A percentile compares a stretch with the other conserved stretches of the same genome.
Evolutionary conservation across 2,329 filamentous ascomycete species (phyloP).

Genomic region (Chaetomium strumarium): DNA sequence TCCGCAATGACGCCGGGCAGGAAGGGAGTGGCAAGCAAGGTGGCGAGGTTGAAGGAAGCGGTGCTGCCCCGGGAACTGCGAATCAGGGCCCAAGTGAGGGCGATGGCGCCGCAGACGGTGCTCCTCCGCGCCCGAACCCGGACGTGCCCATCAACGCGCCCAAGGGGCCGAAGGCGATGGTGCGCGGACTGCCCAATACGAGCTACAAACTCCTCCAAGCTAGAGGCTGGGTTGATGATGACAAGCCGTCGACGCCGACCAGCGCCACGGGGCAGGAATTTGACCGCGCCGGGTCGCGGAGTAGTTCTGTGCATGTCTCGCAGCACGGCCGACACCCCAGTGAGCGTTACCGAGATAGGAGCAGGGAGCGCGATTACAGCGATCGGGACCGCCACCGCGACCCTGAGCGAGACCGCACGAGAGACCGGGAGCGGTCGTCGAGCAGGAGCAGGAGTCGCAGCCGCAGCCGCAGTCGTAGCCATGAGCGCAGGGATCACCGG

Average conservation of each 20-base stretch:
- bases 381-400: slow-evolving; percentile 14
- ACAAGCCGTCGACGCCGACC: slow-evolving; percentile 29
- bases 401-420: slow-evolving; percentile 14
- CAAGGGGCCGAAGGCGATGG: slow-evolving; percentile 90
- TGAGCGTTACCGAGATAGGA: slow-evolving; percentile 25
- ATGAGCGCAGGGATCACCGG: slow-evolving; percentile 40
- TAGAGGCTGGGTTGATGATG: slow-evolving; percentile 38
- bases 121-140: slow-evolving; percentile 21
- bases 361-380: slow-evolving; percentile 14
- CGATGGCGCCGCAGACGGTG: slow-evolving; percentile 6
- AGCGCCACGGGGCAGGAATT: slow-evolving; percentile 29
- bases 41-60: slow-evolving; percentile 13
- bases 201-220: slow-evolving; percentile 62
- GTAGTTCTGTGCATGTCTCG: slow-evolving; percentile 38
- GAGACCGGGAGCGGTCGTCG: slow-evolving; percentile 14
- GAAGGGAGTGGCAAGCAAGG: slow-evolving; percentile 16
- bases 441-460: slow-evolving; percentile 25
- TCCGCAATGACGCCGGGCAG: slow-evolving; percentile 22
- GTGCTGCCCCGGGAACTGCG: slow-evolving; percentile 18
- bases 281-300: slow-evolving; percentile 38
- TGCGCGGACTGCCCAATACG: slow-evolving; percentile 79
- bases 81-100: slow-evolving; percentile 2
- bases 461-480: slow-evolving; percentile 33
- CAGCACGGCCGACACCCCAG: slow-evolving; percentile 6
- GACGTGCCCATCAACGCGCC: slow-evolving; percentile 66